These are phyloP conservation scores for Bruguiera sexangula DNA, from an alignment of 345 rosid genomes.

Conservation along the genomic window DNA sequence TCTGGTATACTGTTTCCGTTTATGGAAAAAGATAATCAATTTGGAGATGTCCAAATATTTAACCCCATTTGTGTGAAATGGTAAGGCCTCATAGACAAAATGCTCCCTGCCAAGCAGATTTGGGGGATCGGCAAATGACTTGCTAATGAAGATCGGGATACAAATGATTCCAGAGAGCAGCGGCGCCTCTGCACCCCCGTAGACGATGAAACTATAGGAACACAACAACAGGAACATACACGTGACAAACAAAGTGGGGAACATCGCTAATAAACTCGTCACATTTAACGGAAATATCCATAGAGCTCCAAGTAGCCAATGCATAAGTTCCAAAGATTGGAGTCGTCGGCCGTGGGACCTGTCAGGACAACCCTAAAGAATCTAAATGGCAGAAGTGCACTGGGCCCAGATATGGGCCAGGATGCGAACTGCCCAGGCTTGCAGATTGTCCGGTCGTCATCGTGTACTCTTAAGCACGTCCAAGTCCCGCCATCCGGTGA, in stretches of 20 bases:
- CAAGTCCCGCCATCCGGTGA: conserved; percentile 72
- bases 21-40: too few species aligned
- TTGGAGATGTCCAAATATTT: too few species aligned
- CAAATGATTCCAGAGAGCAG: too few species aligned
- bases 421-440: conserved; percentile 82
- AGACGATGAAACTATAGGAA: too few species aligned
- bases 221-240: too few species aligned
- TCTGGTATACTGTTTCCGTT: too few species aligned
- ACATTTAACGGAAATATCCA: conserved; percentile 60
- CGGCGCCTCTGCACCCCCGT: too few species aligned
- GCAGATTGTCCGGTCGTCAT: conserved; percentile 71
- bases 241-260: neutral
- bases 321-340: conserved; percentile 78
- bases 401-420: conserved; percentile 69
- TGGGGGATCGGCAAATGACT: too few species aligned
- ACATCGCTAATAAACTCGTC: neutral
- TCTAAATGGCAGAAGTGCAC: conserved; percentile 71
- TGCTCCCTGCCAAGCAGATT: too few species aligned
- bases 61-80: too few species aligned
- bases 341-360: conserved; percentile 63
- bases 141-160: too few species aligned
- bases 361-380: conserved; percentile 68
- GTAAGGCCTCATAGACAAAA: too few species aligned
- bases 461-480: conserved; percentile 71
- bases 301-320: conserved; percentile 91